Percentiles rank a stretch among this genome's conserved stretches.
Evolutionary conservation across 306 rosid genomes (phyloP).

Genomic region (Dryas drummondii): DNA sequence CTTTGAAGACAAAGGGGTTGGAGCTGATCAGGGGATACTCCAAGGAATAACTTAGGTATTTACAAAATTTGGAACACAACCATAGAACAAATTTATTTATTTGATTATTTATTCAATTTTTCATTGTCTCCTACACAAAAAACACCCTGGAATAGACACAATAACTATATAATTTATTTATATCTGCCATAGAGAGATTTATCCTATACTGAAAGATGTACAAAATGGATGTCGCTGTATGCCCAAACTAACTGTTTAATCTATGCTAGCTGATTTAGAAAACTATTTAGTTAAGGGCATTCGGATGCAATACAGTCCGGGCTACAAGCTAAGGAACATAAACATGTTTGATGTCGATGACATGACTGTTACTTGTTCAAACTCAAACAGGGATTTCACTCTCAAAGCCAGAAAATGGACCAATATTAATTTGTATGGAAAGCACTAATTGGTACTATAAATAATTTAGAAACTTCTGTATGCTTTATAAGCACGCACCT

Average conservation of each 20-base stretch:
- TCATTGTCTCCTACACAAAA: neutral
- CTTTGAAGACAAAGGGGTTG: neutral
- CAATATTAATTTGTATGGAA: neutral
- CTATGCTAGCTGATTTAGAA: neutral
- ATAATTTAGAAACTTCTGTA: neutral
- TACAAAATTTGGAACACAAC: conserved; percentile 10
- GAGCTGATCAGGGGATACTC: conserved; percentile 22
- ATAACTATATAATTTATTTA: too few relatives aligned
- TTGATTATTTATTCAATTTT: neutral
- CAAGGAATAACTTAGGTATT: conserved; percentile 29
- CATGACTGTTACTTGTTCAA: neutral
- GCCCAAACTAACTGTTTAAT: neutral
- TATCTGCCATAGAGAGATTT: neutral
- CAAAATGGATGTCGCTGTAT: neutral
- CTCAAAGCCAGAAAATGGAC: neutral
- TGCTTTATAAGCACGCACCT: neutral
- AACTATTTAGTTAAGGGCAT: too few relatives aligned
- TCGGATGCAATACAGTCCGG: too few relatives aligned
- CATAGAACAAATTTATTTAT: neutral
- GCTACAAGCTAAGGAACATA: too few relatives aligned
- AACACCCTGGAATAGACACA: too few relatives aligned
- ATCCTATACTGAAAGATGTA: neutral
- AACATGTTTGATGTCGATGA: too few relatives aligned
- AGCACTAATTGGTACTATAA: neutral
- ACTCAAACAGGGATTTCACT: neutral